Base-by-base conservation (phyloP, 2,329 filamentous ascomycete species). In the Botrytis elliptica region DNA sequence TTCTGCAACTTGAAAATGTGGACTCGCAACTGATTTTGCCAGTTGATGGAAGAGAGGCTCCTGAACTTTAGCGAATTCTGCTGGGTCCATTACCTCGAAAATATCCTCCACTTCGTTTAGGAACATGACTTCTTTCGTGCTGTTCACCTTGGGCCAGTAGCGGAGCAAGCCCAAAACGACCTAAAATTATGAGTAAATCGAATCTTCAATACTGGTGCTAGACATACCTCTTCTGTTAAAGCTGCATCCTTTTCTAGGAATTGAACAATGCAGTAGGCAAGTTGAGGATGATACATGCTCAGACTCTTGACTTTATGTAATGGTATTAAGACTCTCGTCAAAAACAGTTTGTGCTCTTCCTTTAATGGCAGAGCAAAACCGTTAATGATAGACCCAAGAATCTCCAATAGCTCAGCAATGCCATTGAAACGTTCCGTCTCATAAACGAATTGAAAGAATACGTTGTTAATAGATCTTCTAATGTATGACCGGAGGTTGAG, bases 81-180 rank as follows among this genome's bases (percentile, higher is more conserved):
- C 94, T 33, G 96, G 96, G 81, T 99, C 96, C 96, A 99, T 99
- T 66, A 99, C 96, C 84, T 99, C 96, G 81, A 99, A 99, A 76
- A 99, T 99, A 81, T 99, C 96, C 83, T 99, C 96, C 49, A 99
- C 95, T 83, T 99, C 96, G 80, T 99, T 99, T 79, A 99, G 86
- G 85, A 97, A 99, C 96, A 99, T 99, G 81, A 99, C 96, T 84
- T 99, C 96, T 84, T 99, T 99, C 71, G 96, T 99, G 84, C 96
- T 98, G 85, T 99, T 99, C 79, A 97, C 94, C 86, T 99, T 99
- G 66, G 96, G 96, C 96, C 96, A 99, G 83, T 98, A 99, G 78
- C 96, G 92, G 76, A 99, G 87, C 73, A 99, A 87, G 64, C 96
- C 96, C 77, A 98, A 90, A 67, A 99, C 96, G 75, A 98, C 94